Evolutionary conservation across 2,329 filamentous ascomycete genomes (phyloP), one percentile per base, ranked within the genome.

Genomic region (Clathrospora elynae): DNA sequence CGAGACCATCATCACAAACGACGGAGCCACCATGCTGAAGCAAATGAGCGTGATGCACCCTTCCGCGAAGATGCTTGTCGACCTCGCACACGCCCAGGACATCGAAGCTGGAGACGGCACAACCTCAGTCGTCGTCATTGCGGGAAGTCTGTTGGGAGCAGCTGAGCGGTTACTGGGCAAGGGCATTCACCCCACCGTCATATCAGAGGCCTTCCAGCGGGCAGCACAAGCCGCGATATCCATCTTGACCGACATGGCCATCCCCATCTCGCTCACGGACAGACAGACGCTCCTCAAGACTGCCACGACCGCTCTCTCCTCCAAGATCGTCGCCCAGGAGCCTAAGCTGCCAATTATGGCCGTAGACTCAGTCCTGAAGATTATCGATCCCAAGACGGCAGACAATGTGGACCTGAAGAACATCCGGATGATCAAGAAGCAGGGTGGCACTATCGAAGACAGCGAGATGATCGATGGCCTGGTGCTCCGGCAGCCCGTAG

Each of bases 1-100:
- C 75, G 89, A 95, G 74, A 96, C 91, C 45, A 93, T 97, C 72
- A 99, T 99, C 76, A 99, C 93, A 67, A 99, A 99, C 79, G 93
- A 99, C 75, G 93, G 93, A 72, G 95, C 95, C 78, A 99, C 93
- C 44, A 99, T 99, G 92, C 78, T 99, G 68, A 95, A 88, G 77
- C 92, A 92, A 78, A 97, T 99, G 93, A 88, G 89, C 56, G 93
- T 99, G 58, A 90, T 99, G 87, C 93, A 99, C 71, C 93, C 93
- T n/a, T 95, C 95, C 34, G 93, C 93, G 36, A 96, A 96, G 78
- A 99, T 99, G 93, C 81, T 99, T 59, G 93, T 99, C 66, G 91
- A 99, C 73, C 82, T 99, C 51, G 95, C 92, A 64, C 89, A 93
- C 58, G 93, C 93, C 56, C 93, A 99, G 73, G 93, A 99, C 77